These are phyloP conservation scores for Vigna trinervia DNA, from an alignment of 306 rosid species.

Conservation along the genomic window DNA sequence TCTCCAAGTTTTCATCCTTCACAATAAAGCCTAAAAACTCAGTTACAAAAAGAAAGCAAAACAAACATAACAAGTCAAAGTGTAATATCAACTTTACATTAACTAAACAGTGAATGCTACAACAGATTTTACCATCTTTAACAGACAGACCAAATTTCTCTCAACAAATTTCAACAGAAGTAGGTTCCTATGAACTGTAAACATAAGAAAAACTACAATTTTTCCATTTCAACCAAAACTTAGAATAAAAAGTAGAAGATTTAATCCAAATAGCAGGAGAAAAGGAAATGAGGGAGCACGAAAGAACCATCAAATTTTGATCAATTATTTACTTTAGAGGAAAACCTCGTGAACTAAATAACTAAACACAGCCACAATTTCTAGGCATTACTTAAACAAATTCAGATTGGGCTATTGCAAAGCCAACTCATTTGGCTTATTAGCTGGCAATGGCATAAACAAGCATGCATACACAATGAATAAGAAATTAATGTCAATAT, in stretches of 20 bases:
- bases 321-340: constrained; percentile 6
- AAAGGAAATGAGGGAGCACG: background rate
- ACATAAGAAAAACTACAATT: background rate
- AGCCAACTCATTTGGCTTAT: background rate
- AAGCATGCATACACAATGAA: constrained; percentile 13
- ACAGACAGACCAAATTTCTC: constrained; percentile 3
- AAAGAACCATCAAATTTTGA: background rate
- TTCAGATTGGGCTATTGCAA: background rate
- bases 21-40: constrained; percentile 40
- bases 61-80: constrained; percentile 13
- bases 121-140: constrained; percentile 15
- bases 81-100: constrained; percentile 20
- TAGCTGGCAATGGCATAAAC: constrained; percentile 8
- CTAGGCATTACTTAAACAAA: background rate
- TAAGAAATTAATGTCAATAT: constrained; percentile 3
- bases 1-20: constrained; percentile 74
- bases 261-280: background rate
- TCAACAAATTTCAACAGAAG: background rate
- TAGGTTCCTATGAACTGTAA: constrained; percentile 4
- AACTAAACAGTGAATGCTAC: constrained; percentile 30
- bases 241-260: background rate
- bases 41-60: constrained; percentile 33
- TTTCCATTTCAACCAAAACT: constrained; percentile 16
- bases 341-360: constrained; percentile 26
- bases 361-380: background rate